Evolutionary conservation across 1,139 yeast genomes (phyloP), one percentile per base, ranked within the genome.

Genomic region (Suhomyces atakaporum): DNA sequence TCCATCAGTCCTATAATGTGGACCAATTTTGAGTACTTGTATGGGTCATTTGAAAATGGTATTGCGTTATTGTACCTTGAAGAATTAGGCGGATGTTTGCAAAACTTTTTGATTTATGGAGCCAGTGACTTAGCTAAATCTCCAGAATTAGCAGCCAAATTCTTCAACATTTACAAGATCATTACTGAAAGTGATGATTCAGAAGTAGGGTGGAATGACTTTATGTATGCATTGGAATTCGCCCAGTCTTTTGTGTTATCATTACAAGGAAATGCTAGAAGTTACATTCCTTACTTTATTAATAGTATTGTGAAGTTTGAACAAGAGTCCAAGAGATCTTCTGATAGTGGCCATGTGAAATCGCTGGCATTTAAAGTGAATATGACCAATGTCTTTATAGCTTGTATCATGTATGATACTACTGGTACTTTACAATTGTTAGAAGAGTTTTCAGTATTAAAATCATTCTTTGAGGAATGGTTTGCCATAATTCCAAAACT

Each of bases 21-120:
- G 96, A 71, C 72, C 31, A 64, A 82, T 28, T 80, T 88, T 49
- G 77, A 72, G 31, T 60, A 75, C 33, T 63, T 87, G 32, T 72
- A 77, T 25, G 63, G 66, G 22, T 66, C 81, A 2, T 73, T 87
- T 47, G 65, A 72, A 35, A 72, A 76, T 23, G 78, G 80, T 14
- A 73, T 77, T 30, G 81, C 81, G 2, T 49, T 74, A 19, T 66
- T 73, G 63, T 88, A 83, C 53, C 58, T 87, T 35, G 96, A 85
- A 49, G 97, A 90, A 49, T 71, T 86, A 34, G 67, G 77, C 56
- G 85, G 92, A 13, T 75, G 88, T 23, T 64, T 92, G 41, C 87
- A 84, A 49, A 88, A 88, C 60, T 87, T 76, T 52, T 63, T 90
- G 48, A 78, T 83, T 25, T 90, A 81, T 57, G 97, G 96, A 9